These are phyloP conservation scores for Mucor mucedo DNA, from an alignment of 371 early-diverging fungal species.

Conservation along the genomic window DNA sequence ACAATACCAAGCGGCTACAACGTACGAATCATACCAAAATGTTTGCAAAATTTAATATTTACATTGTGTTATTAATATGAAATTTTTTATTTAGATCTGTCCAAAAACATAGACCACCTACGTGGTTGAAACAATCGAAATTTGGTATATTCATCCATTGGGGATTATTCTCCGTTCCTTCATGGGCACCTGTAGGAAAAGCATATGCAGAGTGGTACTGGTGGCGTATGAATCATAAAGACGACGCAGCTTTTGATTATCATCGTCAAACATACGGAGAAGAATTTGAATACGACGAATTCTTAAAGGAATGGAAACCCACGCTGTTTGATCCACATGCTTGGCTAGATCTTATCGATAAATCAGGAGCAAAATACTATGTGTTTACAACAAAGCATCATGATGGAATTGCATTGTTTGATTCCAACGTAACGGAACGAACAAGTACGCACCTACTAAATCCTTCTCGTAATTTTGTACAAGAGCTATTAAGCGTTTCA, in stretches of 20 bases:
- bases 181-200: slow-evolving; percentile 41
- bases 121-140: slow-evolving; percentile 38
- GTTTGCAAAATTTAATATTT: not conserved
- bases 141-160: slow-evolving; percentile 50
- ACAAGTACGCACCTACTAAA: slow-evolving; percentile 26
- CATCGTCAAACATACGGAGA: slow-evolving; percentile 34
- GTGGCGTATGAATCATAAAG: slow-evolving; percentile 34
- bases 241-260: slow-evolving; percentile 28
- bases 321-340: slow-evolving; percentile 27
- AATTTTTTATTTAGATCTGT: slow-evolving; percentile 11
- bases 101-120: slow-evolving; percentile 33
- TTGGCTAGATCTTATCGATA: slow-evolving; percentile 36
- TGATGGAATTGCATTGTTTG: slow-evolving; percentile 45
- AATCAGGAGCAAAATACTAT: slow-evolving; percentile 36
- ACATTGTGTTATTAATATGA: not conserved
- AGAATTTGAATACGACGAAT: slow-evolving; percentile 39
- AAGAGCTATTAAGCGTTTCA: slow-evolving; percentile 30
- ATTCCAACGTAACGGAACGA: slow-evolving; percentile 36
- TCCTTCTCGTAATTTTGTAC: slow-evolving; percentile 37
- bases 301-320: slow-evolving; percentile 31
- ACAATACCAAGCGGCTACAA: not conserved
- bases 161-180: slow-evolving; percentile 43
- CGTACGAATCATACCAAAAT: not conserved
- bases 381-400: slow-evolving; percentile 50
- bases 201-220: slow-evolving; percentile 46